phyloP scores from a whole-genome alignment of 805 yeast species.

The Wickerhamomyces bovis region DNA sequence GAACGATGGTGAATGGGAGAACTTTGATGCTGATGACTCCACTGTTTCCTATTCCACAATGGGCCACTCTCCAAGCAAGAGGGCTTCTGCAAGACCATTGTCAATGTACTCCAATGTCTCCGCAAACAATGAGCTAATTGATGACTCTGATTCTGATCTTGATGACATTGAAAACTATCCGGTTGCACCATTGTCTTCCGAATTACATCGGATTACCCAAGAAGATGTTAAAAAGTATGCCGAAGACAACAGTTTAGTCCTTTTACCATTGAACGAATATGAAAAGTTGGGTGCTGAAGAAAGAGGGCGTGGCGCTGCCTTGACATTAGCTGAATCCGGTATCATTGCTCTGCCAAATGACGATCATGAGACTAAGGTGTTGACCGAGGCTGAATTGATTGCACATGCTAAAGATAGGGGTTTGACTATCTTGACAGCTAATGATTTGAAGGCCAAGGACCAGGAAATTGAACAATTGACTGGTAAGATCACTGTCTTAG shows the following conservation, averaged over 20 bases:
- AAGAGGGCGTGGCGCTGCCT: neutral
- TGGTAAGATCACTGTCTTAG: constrained; percentile 10
- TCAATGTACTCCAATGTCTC: constrained; percentile 15
- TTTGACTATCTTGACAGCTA: constrained; percentile 10
- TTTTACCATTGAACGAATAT: constrained; percentile 22
- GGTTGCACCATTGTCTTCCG: constrained; percentile 20
- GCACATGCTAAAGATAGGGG: constrained; percentile 16
- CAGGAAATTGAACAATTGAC: constrained; percentile 4
- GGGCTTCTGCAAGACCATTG: neutral
- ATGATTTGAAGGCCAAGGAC: neutral
- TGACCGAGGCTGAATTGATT: constrained; percentile 13
- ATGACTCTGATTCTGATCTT: constrained; percentile 22
- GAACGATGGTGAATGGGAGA: constrained; percentile 23
- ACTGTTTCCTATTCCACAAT: constrained; percentile 6
- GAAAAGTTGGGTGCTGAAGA: neutral
- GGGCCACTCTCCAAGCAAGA: constrained; percentile 12
- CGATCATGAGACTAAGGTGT: constrained; percentile 4
- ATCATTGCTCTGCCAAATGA: neutral
- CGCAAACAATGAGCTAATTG: constrained; percentile 9
- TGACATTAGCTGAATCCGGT: neutral
- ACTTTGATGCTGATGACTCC: constrained; percentile 20
- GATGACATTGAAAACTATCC: constrained; percentile 16
- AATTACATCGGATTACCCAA: constrained; percentile 15
- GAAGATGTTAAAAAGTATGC: constrained; percentile 28
- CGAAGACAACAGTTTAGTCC: constrained; percentile 22